These are phyloP conservation scores for Mortierella sp. DNA, from an alignment of 371 early-diverging fungal species.

Conservation along the genomic window DNA sequence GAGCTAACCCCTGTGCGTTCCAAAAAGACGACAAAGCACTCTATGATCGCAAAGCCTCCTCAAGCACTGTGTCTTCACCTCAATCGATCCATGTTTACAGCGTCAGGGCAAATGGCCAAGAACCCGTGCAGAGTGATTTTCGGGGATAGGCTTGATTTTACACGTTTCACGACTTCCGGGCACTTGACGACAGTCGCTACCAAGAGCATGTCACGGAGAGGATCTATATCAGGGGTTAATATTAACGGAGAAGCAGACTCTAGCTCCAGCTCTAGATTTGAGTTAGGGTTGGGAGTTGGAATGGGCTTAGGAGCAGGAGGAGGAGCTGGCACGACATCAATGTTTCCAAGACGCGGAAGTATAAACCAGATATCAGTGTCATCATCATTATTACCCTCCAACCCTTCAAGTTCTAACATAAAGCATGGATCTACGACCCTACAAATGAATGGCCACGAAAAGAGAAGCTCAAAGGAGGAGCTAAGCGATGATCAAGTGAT, in stretches of 20 bases:
- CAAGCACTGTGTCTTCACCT: conserved; percentile 77
- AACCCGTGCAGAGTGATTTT: conserved; percentile 74
- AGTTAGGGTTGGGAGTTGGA: background rate
- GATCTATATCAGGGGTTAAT: conserved; percentile 15
- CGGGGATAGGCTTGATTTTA: conserved; percentile 71
- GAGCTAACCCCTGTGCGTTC: conserved; percentile 42
- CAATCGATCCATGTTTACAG: conserved; percentile 75
- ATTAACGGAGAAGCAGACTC: background rate
- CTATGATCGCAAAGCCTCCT: conserved; percentile 73
- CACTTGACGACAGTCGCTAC: conserved; percentile 65
- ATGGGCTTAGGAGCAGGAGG: background rate
- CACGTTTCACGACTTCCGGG: conserved; percentile 69
- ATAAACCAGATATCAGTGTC: background rate
- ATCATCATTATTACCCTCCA: background rate
- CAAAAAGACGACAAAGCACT: conserved; percentile 68
- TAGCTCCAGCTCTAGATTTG: background rate
- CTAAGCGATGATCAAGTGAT: conserved; percentile 44
- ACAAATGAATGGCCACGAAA: background rate
- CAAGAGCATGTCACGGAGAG: conserved; percentile 64
- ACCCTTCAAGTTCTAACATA: background rate
- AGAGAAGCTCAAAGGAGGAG: background rate
- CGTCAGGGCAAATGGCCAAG: conserved; percentile 74
- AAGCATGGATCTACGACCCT: background rate
- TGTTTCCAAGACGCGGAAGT: conserved; percentile 4
- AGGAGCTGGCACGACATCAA: background rate